phyloP scores from a whole-genome alignment of 148 eudicot genomes.

The Polygonum aviculare region DNA sequence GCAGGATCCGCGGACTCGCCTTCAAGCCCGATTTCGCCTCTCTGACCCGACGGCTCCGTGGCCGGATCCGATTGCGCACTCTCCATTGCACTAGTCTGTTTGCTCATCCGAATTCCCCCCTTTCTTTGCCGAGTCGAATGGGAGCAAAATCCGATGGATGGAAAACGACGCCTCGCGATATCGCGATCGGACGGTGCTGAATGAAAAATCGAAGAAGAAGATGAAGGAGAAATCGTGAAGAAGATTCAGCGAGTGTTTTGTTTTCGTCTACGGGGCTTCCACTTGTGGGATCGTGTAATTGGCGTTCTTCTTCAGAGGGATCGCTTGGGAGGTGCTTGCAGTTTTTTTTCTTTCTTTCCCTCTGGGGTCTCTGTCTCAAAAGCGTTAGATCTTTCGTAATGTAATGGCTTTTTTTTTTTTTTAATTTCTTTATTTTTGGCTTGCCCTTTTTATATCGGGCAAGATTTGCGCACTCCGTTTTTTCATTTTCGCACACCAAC shows the following conservation, averaged over 20 bases:
- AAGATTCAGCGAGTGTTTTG: not conserved
- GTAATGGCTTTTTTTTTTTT: not conserved
- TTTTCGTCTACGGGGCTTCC: not conserved
- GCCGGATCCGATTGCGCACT: slow-evolving; percentile 30
- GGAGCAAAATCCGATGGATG: not conserved
- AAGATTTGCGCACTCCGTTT: too few relatives aligned
- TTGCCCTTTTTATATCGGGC: slow-evolving; percentile 6
- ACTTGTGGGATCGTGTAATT: not conserved
- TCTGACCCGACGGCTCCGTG: slow-evolving; percentile 27
- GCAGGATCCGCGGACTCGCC: slow-evolving; percentile 20
- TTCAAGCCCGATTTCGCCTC: slow-evolving; percentile 37
- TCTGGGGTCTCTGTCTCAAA: not conserved
- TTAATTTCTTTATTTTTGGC: too few relatives aligned
- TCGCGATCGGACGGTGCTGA: not conserved
- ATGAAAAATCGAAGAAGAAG: not conserved
- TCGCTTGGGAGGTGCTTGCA: not conserved
- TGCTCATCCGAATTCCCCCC: not conserved
- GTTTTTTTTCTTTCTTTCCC: not conserved
- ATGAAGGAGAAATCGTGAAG: not conserved
- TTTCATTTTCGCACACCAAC: too few relatives aligned
- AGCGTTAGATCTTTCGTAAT: slow-evolving; percentile 1
- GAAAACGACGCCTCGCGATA: not conserved
- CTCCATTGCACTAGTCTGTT: not conserved
- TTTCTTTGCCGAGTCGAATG: not conserved
- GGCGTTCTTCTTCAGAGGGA: not conserved